Conservation (phyloP, 2,329 filamentous ascomycete species). For the Penicillium expansum region DNA sequence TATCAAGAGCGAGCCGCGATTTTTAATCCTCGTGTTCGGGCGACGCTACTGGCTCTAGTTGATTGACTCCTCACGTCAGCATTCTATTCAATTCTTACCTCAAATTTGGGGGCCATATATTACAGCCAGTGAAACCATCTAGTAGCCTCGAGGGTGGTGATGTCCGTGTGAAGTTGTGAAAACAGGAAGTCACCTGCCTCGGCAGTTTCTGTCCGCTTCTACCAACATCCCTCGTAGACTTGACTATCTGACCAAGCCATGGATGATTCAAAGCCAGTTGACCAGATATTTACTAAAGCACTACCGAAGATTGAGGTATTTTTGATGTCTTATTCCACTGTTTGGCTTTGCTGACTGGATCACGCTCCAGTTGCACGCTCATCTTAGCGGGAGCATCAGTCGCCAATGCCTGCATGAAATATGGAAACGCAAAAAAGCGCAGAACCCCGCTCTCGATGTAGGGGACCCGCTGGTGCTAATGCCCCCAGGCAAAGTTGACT, state of each 20-base stretch:
- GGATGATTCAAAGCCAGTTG: conserved; percentile 28
- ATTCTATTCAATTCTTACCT: neutral
- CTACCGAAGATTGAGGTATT: conserved; percentile 41
- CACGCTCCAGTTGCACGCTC: conserved; percentile 67
- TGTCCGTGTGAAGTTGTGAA: neutral
- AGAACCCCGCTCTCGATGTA: conserved; percentile 53
- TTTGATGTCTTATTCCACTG: neutral
- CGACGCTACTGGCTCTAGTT: neutral
- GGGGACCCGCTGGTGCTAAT: conserved; percentile 69
- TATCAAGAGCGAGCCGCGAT: neutral
- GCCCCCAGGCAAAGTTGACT: conserved; percentile 68
- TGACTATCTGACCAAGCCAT: conserved; percentile 15
- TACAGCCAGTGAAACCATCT: neutral
- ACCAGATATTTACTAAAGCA: conserved; percentile 30
- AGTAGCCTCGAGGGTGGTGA: neutral
- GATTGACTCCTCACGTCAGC: neutral
- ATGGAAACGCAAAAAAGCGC: conserved; percentile 61
- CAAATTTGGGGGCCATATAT: neutral
- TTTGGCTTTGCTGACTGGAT: conserved; percentile 1
- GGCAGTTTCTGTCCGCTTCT: neutral
- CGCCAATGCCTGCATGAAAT: conserved; percentile 70
- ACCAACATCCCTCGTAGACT: no score
- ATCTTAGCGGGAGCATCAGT: conserved; percentile 75
- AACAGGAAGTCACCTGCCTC: neutral
- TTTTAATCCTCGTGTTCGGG: neutral